Evolutionary conservation across 2,329 filamentous ascomycete genomes (phyloP).

Genomic region (Cordyceps cateniannulata): DNA sequence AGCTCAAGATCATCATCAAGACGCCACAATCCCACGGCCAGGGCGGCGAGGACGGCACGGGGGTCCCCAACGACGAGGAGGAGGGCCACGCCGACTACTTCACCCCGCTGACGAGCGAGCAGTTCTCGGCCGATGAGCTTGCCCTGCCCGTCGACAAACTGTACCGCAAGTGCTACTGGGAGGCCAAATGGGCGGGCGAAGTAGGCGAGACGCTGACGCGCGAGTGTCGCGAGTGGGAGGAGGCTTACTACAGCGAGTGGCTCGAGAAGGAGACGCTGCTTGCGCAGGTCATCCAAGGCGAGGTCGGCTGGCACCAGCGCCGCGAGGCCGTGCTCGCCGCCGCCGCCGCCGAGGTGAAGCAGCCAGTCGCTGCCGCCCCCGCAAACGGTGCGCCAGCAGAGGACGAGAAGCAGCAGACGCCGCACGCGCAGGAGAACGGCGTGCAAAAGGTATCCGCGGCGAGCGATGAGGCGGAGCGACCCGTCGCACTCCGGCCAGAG

Average conservation of each 20-base stretch:
- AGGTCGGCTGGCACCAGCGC: slow-evolving; percentile 58
- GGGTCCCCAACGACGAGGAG: slow-evolving; percentile 39
- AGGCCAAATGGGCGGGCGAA: slow-evolving; percentile 66
- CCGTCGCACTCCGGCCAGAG: not conserved
- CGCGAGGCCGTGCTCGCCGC: slow-evolving; percentile 48
- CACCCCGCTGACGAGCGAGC: slow-evolving; percentile 47
- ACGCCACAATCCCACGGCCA: slow-evolving; percentile 53
- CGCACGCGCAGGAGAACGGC: not conserved
- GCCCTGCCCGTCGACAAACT: slow-evolving; percentile 52
- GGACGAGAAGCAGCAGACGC: not conserved
- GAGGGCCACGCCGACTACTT: slow-evolving; percentile 53
- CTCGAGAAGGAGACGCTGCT: slow-evolving; percentile 71
- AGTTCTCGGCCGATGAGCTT: slow-evolving; percentile 61
- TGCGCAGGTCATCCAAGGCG: slow-evolving; percentile 62
- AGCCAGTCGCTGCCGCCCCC: not conserved
- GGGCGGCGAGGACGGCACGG: slow-evolving; percentile 40
- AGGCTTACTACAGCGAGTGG: slow-evolving; percentile 65
- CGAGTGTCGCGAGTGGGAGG: slow-evolving; percentile 62
- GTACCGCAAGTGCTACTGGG: slow-evolving; percentile 61
- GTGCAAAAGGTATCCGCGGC: not conserved
- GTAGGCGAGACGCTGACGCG: slow-evolving; percentile 57
- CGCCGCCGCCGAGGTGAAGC: slow-evolving; percentile 34
- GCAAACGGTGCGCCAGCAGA: not conserved
- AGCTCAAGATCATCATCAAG: slow-evolving; percentile 59
- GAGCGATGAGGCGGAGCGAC: not conserved